Evolutionary conservation across 1,284 basidiomycete species (phyloP).

Genomic region (Marasmius sp.): DNA sequence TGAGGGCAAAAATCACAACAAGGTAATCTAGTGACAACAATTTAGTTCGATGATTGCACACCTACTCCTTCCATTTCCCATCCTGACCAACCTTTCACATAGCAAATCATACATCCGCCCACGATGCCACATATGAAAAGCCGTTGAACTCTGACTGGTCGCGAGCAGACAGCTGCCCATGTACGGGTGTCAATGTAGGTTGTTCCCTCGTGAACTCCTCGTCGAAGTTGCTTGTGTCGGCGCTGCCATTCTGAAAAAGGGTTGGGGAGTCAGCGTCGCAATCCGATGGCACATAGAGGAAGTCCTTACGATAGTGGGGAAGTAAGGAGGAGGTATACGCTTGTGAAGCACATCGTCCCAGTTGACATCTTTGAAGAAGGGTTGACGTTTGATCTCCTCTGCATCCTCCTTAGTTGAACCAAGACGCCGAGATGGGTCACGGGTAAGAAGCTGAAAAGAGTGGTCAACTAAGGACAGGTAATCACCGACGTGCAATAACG

Average conservation of each 20-base stretch:
- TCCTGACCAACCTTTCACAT: not conserved
- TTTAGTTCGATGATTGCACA: not conserved
- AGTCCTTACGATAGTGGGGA: conserved; percentile 87
- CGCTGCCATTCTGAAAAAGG: conserved; percentile 64
- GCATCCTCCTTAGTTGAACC: conserved; percentile 94
- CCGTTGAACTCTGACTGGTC: conserved; percentile 97
- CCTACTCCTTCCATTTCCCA: conserved; percentile 10
- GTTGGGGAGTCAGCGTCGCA: conserved; percentile 14
- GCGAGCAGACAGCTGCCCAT: conserved; percentile 87
- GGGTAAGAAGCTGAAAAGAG: conserved; percentile 75
- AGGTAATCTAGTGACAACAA: conserved; percentile 32
- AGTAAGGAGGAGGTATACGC: conserved; percentile 95
- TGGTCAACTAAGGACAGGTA: not conserved
- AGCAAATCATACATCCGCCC: conserved; percentile 61
- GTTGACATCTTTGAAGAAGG: conserved; percentile 97
- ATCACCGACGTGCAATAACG: conserved; percentile 11
- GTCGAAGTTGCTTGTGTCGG: conserved; percentile 90
- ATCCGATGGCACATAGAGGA: not conserved
- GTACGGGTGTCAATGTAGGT: conserved; percentile 96
- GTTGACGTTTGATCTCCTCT: conserved; percentile 95
- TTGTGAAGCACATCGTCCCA: conserved; percentile 97
- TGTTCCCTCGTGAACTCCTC: conserved; percentile 97
- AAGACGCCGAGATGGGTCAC: conserved; percentile 91
- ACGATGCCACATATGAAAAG: conserved; percentile 85
- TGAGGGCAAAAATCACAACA: conserved; percentile 30